Evolutionary conservation across 768 basidiomycete species (phyloP).

Genomic region (Leccinum uliginosum): DNA sequence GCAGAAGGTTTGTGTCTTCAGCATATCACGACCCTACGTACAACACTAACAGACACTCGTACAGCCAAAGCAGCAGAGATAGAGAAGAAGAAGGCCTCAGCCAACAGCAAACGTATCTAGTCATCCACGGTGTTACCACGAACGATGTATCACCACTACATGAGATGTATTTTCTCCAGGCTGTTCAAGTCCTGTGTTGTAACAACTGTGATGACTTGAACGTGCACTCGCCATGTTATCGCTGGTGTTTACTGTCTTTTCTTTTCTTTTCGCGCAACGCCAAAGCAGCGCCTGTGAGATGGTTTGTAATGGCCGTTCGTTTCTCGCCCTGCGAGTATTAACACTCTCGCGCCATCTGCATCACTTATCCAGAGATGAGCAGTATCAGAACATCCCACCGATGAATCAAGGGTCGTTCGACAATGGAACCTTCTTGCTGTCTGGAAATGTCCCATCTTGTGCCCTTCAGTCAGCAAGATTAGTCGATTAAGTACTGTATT

Average conservation of each 20-base stretch:
- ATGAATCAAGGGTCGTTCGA: not conserved
- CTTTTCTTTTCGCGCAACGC: not conserved
- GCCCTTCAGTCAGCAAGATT: not conserved
- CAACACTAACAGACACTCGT: not conserved
- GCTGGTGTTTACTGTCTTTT: not conserved
- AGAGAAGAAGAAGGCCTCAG: slow-evolving; percentile 55
- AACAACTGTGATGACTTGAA: not conserved
- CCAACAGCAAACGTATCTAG: slow-evolving; percentile 22
- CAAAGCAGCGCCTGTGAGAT: not conserved
- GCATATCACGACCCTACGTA: not conserved
- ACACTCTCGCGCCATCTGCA: too few species aligned
- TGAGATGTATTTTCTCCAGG: not conserved
- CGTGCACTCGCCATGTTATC: not conserved
- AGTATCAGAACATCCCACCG: not conserved
- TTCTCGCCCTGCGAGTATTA: too few species aligned
- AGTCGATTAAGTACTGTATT: not conserved
- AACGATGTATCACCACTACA: slow-evolving; percentile 1
- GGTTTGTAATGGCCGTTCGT: not conserved
- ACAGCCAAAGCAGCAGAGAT: slow-evolving; percentile 62
- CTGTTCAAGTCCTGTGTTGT: not conserved
- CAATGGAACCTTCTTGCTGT: not conserved
- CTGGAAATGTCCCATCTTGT: not conserved
- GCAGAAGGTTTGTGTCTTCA: slow-evolving; percentile 57
- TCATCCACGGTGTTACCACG: slow-evolving; percentile 20
- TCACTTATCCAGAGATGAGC: not conserved